Evolutionary conservation across 2,329 filamentous ascomycete genomes (phyloP), one percentile per base, ranked within the genome.

Genomic region (Pseudocercospora crystallina): DNA sequence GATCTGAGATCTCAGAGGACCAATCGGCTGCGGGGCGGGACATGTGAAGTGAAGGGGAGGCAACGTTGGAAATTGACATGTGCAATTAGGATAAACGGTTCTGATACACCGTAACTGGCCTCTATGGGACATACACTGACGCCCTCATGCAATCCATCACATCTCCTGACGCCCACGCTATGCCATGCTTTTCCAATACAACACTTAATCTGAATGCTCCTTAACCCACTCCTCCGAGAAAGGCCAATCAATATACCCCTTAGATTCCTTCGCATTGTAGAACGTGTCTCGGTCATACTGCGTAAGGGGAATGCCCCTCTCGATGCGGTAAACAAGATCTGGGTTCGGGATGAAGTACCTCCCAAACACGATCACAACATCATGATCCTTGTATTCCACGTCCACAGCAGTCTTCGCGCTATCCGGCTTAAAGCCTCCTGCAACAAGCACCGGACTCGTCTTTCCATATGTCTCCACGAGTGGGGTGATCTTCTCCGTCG

Each of bases 281-380:
- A 78, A 79, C 0, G 67, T 69, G 12, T 65, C 61, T 4, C 76
- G 62, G 51, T 78, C 64, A 51, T 78, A 78, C 36, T 65, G 58
- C 11, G 57, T 67, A 20, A 78, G 61, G 11, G 65, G 61, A 5
- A 78, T 64, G 0, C 69, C 69, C 43, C 74, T 62, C 57, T 69
- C 53, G n/a, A 79, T 41, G 32, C 74, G 66, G 53, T 70, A 76
- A 1, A 72, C 69, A 17, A 79, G 60, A 57, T 79, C 76, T 2
- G 76, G 76, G 14, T 72, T 78, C 11, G 70, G 67, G 44, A 77
- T 74, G 50, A 76, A 79, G 44, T 71, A 70, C n/a, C 76, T 60
- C 8, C 76, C 76, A 59, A 79, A 77, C 3, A 73, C 72, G 29
- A 76, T 65, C 13, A 66, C 67, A 9, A 77, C 58, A 34, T 76